Conservation (phyloP, 2,329 filamentous ascomycete species). For the Cladosporium austrohemisphaericum region DNA sequence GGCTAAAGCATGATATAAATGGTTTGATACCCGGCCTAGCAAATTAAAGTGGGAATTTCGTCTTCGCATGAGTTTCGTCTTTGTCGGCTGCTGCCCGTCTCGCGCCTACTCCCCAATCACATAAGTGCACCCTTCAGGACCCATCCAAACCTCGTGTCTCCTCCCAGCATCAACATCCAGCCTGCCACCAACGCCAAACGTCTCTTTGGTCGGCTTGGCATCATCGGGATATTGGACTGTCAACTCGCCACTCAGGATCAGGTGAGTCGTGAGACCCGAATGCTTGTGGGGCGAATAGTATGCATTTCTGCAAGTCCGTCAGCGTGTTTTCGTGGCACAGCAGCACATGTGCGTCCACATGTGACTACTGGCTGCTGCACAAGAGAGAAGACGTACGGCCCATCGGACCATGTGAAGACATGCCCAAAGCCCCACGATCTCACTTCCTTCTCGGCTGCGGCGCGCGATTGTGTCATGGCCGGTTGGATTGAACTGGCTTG, state of each 20-base stretch:
- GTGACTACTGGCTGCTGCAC: too few relatives aligned
- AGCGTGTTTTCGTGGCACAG: too few relatives aligned
- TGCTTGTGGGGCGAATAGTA: constrained; percentile 68
- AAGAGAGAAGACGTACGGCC: constrained; percentile 65
- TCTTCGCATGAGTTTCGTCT: neutral
- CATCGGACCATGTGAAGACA: constrained; percentile 70
- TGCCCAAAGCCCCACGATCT: constrained; percentile 65
- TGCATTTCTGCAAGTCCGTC: constrained; percentile 51
- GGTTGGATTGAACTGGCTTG: too few relatives aligned
- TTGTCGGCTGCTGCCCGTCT: neutral
- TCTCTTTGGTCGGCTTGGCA: constrained; percentile 51
- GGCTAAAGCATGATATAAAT: too few relatives aligned
- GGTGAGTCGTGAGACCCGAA: constrained; percentile 61
- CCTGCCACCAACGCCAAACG: constrained; percentile 57
- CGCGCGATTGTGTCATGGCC: constrained; percentile 2
- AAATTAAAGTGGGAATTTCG: neutral
- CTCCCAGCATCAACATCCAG: constrained; percentile 63
- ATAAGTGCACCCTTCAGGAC: constrained; percentile 63
- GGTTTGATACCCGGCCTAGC: constrained; percentile 2
- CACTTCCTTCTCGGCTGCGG: constrained; percentile 55
- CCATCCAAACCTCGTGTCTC: constrained; percentile 68
- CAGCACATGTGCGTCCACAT: neutral
- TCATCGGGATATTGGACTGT: constrained; percentile 66
- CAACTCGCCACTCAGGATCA: constrained; percentile 62
- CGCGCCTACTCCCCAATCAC: constrained; percentile 54